These are phyloP conservation scores for Leonotis leonurus DNA, from an alignment of 257 asterid genomes.

Conservation along the genomic window DNA sequence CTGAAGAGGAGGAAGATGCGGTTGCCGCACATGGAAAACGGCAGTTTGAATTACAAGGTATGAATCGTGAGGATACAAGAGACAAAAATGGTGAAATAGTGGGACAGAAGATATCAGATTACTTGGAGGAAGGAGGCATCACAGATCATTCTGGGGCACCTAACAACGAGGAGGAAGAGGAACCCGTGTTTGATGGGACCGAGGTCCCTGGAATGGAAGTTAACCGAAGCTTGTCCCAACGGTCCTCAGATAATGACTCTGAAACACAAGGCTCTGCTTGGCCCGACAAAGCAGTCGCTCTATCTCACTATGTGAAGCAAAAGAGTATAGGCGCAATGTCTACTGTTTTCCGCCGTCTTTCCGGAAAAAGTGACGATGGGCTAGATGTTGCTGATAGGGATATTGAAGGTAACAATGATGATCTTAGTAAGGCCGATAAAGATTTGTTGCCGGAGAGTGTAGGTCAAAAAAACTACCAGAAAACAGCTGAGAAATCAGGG, in stretches of 20 bases:
- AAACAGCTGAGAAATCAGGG: constrained; percentile 30
- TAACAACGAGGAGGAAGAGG: constrained; percentile 43
- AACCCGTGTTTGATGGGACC: constrained; percentile 70
- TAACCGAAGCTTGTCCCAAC: constrained; percentile 28
- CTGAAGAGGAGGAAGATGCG: constrained; percentile 19
- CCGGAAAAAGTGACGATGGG: constrained; percentile 57
- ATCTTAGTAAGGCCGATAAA: constrained; percentile 12
- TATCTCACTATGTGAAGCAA: constrained; percentile 60
- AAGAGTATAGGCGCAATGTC: constrained; percentile 68
- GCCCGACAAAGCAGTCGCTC: constrained; percentile 80
- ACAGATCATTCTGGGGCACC: constrained; percentile 11
- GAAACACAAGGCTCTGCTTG: constrained; percentile 51
- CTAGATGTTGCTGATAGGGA: constrained; percentile 33
- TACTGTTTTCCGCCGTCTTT: constrained; percentile 65
- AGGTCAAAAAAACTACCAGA: constrained; percentile 28
- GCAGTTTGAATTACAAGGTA: constrained; percentile 13
- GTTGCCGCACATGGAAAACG: constrained; percentile 19
- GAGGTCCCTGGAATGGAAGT: constrained; percentile 50
- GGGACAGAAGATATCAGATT: constrained; percentile 13
- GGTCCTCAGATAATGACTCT: constrained; percentile 27
- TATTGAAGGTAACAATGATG: constrained; percentile 9
- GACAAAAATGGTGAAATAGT: constrained; percentile 24
- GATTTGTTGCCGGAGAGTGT: constrained; percentile 28
- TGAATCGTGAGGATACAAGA: constrained; percentile 15
- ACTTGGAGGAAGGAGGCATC: constrained; percentile 2